Evolutionary conservation across 495 filamentous ascomycete species (phyloP).

Genomic region (Aspergillus leporis): DNA sequence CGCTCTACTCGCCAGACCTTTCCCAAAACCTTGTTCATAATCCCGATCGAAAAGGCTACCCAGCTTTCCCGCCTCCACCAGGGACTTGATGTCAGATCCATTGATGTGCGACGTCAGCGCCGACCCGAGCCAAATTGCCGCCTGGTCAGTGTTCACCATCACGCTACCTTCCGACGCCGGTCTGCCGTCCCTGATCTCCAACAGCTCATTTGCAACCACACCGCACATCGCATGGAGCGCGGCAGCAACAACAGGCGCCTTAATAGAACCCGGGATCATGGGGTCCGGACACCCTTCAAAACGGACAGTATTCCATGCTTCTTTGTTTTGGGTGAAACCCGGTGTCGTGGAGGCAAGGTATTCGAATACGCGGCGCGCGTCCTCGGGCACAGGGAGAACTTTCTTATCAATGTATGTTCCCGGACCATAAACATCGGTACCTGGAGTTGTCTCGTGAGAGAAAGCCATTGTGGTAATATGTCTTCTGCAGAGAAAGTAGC

Average conservation of each 20-base stretch:
- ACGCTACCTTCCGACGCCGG: slow-evolving; percentile 14
- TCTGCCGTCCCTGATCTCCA: slow-evolving; percentile 27
- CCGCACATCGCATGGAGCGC: slow-evolving; percentile 33
- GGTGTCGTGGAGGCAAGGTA: slow-evolving; percentile 24
- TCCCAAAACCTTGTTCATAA: slow-evolving; percentile 27
- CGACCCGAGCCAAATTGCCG: slow-evolving; percentile 31
- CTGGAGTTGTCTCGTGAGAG: slow-evolving; percentile 23
- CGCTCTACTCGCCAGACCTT: slow-evolving; percentile 21
- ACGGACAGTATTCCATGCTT: slow-evolving; percentile 25
- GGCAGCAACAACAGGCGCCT: slow-evolving; percentile 27
- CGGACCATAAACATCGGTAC: slow-evolving; percentile 27
- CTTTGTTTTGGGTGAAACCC: slow-evolving; percentile 25
- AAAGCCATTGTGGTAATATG: slow-evolving; percentile 7
- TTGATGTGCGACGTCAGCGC: slow-evolving; percentile 21
- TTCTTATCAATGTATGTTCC: slow-evolving; percentile 31
- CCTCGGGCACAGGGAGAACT: slow-evolving; percentile 25
- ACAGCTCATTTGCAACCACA: slow-evolving; percentile 29
- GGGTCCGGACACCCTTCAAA: slow-evolving; percentile 29
- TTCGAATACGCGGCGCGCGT: slow-evolving; percentile 29
- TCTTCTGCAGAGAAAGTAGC: no score
- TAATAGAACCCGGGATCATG: slow-evolving; percentile 30
- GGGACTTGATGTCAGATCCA: slow-evolving; percentile 18
- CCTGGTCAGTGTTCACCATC: slow-evolving; percentile 31
- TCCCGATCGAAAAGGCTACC: slow-evolving; percentile 17
- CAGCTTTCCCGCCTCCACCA: slow-evolving; percentile 18